Percentiles rank a stretch among this genome's conserved stretches.
These are phyloP conservation scores for Eucalyptus cloeziana DNA, from an alignment of 345 rosid genomes.

Conservation along the genomic window DNA sequence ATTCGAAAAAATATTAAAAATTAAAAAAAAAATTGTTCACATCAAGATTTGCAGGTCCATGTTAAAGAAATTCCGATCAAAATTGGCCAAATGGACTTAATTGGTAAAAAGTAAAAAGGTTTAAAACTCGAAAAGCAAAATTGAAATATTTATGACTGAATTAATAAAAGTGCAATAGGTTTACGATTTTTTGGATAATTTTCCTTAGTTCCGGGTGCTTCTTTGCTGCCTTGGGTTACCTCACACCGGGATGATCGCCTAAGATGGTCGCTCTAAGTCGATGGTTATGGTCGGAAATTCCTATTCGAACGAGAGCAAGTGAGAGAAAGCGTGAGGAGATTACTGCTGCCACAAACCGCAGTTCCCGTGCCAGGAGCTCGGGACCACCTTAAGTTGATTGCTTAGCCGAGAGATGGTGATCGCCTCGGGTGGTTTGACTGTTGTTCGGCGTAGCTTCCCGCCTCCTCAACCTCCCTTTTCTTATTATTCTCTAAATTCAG, in stretches of 20 bases:
- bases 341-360: not conserved
- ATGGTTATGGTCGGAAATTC: not conserved
- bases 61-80: fast-evolving
- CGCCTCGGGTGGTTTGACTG: not conserved
- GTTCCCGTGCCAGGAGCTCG: not conserved
- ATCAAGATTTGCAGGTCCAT: fast-evolving
- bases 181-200: fast-evolving
- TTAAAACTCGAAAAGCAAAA: no score
- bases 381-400: not conserved
- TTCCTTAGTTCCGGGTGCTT: not conserved
- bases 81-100: fast-evolving
- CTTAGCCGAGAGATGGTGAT: not conserved
- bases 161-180: fast-evolving
- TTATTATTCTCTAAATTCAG: not conserved
- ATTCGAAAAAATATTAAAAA: no score
- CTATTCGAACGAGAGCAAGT: not conserved
- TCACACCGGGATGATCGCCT: not conserved
- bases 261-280: not conserved
- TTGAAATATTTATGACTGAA: fast-evolving
- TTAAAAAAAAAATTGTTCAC: no score
- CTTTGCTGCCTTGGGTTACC: not conserved
- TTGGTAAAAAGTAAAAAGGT: fast-evolving
- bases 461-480: not conserved
- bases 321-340: not conserved
- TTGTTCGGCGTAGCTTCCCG: not conserved